phyloP scores from a whole-genome alignment of 139 green algal species.

The Tetradesmus obliquus region DNA sequence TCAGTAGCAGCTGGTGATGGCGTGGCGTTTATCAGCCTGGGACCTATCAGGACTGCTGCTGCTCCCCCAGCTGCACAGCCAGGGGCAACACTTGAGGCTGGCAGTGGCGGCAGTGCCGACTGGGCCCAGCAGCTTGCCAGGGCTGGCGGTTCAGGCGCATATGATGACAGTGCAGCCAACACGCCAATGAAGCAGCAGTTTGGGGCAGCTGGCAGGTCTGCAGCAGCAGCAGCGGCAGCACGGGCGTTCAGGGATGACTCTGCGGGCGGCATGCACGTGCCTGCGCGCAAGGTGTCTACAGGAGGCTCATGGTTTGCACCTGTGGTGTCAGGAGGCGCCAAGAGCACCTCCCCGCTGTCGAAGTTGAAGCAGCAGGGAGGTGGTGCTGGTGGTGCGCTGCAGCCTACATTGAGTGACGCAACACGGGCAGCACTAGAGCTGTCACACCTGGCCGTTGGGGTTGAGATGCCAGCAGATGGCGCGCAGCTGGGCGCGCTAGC shows the following conservation, averaged over 20 bases:
- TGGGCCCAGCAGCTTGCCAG: neutral
- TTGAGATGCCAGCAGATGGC: neutral
- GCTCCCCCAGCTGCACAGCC: neutral
- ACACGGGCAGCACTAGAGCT: constrained; percentile 28
- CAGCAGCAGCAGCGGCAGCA: neutral
- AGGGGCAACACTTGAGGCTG: too few species aligned
- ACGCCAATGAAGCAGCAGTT: neutral
- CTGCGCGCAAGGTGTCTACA: neutral
- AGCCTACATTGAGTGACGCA: constrained; percentile 15
- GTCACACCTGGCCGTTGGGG: neutral
- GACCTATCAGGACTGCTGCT: neutral
- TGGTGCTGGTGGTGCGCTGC: neutral
- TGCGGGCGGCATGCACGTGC: neutral
- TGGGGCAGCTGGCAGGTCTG: neutral
- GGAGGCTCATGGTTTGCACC: neutral
- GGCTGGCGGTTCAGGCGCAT: neutral
- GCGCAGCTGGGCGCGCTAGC: neutral
- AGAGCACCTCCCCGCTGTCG: neutral
- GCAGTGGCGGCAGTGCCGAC: neutral
- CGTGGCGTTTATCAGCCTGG: constrained; percentile 1
- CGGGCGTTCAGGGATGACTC: constrained; percentile 19
- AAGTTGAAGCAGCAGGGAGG: neutral
- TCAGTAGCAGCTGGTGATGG: constrained; percentile 29
- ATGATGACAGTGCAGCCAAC: constrained; percentile 15
- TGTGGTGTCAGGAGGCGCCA: neutral